Percentiles rank a stretch among this genome's conserved stretches.
Evolutionary conservation across 352 stramenopile genomes (phyloP).

Genomic region (Globisporangium recalcitrans): DNA sequence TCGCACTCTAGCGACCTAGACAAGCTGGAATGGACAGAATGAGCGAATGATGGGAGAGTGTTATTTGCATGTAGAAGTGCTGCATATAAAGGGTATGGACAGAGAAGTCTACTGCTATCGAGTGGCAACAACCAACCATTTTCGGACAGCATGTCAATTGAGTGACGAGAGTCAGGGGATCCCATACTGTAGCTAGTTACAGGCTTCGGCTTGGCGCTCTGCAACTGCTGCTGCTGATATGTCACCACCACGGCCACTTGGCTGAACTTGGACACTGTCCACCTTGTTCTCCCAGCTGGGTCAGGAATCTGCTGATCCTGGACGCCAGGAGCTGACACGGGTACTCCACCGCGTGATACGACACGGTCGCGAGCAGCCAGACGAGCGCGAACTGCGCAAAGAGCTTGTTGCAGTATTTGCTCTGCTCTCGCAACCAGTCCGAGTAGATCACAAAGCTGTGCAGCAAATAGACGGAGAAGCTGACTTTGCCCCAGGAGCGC

Average conservation of each 20-base stretch:
- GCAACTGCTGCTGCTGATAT: neutral
- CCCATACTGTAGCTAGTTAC: too few species aligned
- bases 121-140: too few species aligned
- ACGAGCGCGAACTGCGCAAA: neutral
- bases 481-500: slow-evolving; percentile 25
- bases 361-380: neutral
- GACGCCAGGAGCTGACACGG: neutral
- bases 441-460: slow-evolving; percentile 33
- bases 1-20: too few species aligned
- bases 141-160: too few species aligned
- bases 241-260: neutral
- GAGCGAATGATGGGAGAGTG: too few species aligned
- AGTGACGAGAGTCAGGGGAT: too few species aligned
- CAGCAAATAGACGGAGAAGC: slow-evolving; percentile 35
- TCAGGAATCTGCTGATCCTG: neutral
- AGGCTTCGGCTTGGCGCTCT: too few species aligned
- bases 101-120: too few species aligned
- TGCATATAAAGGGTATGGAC: too few species aligned
- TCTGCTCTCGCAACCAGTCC: too few species aligned
- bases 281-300: neutral
- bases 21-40: neutral
- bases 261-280: neutral
- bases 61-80: too few species aligned
- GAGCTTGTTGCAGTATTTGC: too few species aligned
- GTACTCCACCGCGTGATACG: neutral